These are phyloP conservation scores for Gastrolobium villosum DNA, from an alignment of 306 rosid species.

Conservation along the genomic window DNA sequence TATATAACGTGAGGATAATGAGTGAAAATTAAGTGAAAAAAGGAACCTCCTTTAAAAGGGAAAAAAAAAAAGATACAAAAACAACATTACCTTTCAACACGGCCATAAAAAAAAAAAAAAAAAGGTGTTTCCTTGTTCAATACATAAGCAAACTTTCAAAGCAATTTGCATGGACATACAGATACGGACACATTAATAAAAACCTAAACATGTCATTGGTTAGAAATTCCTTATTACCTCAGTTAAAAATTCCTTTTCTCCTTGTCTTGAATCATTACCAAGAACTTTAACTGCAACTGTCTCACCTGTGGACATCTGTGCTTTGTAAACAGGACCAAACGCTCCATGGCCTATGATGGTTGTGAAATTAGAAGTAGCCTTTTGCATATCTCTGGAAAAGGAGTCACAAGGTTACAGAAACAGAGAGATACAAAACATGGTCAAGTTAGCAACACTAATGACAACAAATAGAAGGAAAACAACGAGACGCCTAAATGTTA, in stretches of 20 bases:
- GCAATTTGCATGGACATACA: slow-evolving; percentile 8
- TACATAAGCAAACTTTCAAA: slow-evolving; percentile 11
- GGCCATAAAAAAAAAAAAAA: not conserved
- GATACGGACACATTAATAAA: not conserved
- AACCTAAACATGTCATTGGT: slow-evolving; percentile 12
- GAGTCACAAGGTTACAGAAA: slow-evolving; percentile 35
- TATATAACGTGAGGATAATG: slow-evolving; percentile 1
- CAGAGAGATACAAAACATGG: slow-evolving; percentile 11
- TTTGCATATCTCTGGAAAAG: slow-evolving; percentile 77
- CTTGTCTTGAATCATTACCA: slow-evolving; percentile 89
- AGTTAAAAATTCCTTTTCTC: slow-evolving; percentile 87
- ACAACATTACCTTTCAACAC: no score
- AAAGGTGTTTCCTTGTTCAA: slow-evolving; percentile 25
- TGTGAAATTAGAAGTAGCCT: slow-evolving; percentile 87
- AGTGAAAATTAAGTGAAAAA: not conserved
- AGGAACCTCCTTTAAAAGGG: not conserved
- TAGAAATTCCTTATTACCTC: slow-evolving; percentile 65
- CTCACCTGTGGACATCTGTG: slow-evolving; percentile 80
- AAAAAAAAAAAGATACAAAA: no score
- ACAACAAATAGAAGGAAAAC: not conserved
- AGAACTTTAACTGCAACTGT: slow-evolving; percentile 91
- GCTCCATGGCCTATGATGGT: slow-evolving; percentile 96
- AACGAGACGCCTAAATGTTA: slow-evolving; percentile 12
- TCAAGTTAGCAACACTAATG: not conserved
- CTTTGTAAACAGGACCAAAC: slow-evolving; percentile 95